Evolutionary conservation across 164 flowering plant species (phyloP), one percentile per base, ranked within the genome.

Genomic region (Magnolia kwangsiensis): DNA sequence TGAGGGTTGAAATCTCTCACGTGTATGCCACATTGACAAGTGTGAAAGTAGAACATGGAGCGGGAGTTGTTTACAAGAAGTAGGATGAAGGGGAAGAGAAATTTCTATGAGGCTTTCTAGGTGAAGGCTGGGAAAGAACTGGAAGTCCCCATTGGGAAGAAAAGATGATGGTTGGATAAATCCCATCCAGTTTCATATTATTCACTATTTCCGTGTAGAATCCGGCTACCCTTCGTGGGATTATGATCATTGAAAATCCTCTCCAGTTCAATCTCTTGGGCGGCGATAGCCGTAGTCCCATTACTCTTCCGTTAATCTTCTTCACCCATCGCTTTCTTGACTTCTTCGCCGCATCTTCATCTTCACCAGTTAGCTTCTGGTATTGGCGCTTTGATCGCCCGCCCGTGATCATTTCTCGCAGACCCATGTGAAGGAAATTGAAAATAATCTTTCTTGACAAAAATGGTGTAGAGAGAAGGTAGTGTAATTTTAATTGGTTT

Each of bases 141-240:
- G 90, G 91, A 61, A 87, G 86, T 9, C 91, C 91, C 89, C 89
- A 87, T 2, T 87, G 87, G 61, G 86, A 79, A 18, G 87, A 81
- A 67, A 87, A 81, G 37, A 79, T 29, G 66, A 87, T 74, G 1
- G 81, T 76, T 2, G 91, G 87, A 73, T 78, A 81, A 1, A 76
- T 27, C 24, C 79, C 89, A n/a, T 75, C 87, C 68, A 74, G 50
- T 69, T 63, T 80, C 83, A 87, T 67, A 73, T 84, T 72, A 11
- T 71, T 80, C 11, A 83, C 66, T 8, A 86, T 21, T 0, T 81
- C 84, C 1, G 72, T 77, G 73, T 79, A 87, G 7, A 82, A 76
- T 69, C 73, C 76, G 1, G 78, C 77, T 37, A 85, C 76, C 78
- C 74, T 86, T 78, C 77, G 81, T 13, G 89, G 76, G 77, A 76